Percentiles rank a stretch among this genome's conserved stretches.
Conservation (phyloP, 371 early-diverging fungal species). For the Circinella umbellata region DNA sequence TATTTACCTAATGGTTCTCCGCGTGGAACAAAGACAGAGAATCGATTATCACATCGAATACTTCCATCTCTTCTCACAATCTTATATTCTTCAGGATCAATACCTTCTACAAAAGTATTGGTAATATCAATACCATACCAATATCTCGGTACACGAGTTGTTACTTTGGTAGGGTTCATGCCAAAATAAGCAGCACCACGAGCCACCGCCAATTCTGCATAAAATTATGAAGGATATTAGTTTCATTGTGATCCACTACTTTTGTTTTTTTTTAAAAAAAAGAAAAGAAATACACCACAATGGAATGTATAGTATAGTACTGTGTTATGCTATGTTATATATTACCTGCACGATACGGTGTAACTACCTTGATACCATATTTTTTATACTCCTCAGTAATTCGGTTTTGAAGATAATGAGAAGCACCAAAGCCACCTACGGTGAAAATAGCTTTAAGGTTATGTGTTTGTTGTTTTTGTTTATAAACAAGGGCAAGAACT, state of each 20-base stretch:
- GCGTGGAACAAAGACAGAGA: slow-evolving; percentile 46
- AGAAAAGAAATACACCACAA: background rate
- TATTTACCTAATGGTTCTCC: slow-evolving; percentile 45
- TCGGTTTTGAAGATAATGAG: slow-evolving; percentile 44
- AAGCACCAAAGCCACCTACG: slow-evolving; percentile 58
- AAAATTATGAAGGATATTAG: too few species aligned
- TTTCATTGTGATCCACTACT: background rate
- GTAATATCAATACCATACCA: slow-evolving; percentile 60
- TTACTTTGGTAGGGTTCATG: slow-evolving; percentile 44
- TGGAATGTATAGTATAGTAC: too few species aligned
- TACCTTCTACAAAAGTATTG: slow-evolving; percentile 38
- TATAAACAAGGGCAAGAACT: slow-evolving; percentile 34
- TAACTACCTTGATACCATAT: slow-evolving; percentile 31
- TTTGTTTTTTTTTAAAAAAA: too few species aligned
- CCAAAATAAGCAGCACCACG: slow-evolving; percentile 55
- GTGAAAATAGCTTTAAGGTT: slow-evolving; percentile 51
- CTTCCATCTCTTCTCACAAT: slow-evolving; percentile 44
- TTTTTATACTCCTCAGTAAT: slow-evolving; percentile 39
- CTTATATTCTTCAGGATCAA: slow-evolving; percentile 52
- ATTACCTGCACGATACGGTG: slow-evolving; percentile 50
- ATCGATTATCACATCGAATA: slow-evolving; percentile 50
- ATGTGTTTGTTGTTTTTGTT: slow-evolving; percentile 35
- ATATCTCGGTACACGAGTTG: slow-evolving; percentile 46
- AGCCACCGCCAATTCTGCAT: slow-evolving; percentile 46
- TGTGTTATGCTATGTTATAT: background rate